Evolutionary conservation across 2,329 filamentous ascomycete genomes (phyloP), one percentile per base, ranked within the genome.

Genomic region (Ophidiomyces ophidiicola): DNA sequence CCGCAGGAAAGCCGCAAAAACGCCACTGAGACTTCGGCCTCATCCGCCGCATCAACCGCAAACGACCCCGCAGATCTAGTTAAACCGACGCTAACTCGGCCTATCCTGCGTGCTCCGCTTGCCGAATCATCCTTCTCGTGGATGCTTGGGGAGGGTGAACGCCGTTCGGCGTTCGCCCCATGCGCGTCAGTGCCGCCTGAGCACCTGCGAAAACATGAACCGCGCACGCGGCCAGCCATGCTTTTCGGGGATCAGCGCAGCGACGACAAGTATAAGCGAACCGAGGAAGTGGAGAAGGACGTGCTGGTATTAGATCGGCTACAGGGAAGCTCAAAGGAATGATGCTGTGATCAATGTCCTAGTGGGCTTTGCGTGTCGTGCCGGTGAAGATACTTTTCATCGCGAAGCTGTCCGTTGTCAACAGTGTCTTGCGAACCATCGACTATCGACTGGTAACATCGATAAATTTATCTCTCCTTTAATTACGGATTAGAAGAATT

Each of bases 71-170:
- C 33, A 28, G 39, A 46, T 28, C 19, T 39, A 20, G 36, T 44
- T 11, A 52, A 49, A 17, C 43, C 49, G 25, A 50, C 48, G 39
- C 46, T 53, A 17, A 37, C 46, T 23, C 53, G 51, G 31, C 46
- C 52, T 32, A 38, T 36, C 29, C 42, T 52, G 6, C 62, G 66
- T 28, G 59, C 63, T 34, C 61, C 64, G 25, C 47, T 69, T 34
- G 57, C 61, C 24, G 57, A 68, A 35, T 62, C 66, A 12, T 63
- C 63, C 17, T 69, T 68, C 41, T 67, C 66, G 8, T 69, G 66
- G 62, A 69, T 69, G 63, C 55, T 69, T 25, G 66, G 64, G 24
- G 61, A 65, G 32, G 56, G 57, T 41, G 56, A 60, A 29, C 59
- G 59, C 36, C 55, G 63, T 18, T 66, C 62, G 6, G 60, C 57